phyloP scores from a whole-genome alignment of 2,329 filamentous ascomycete species.

The Alternaria solani region DNA sequence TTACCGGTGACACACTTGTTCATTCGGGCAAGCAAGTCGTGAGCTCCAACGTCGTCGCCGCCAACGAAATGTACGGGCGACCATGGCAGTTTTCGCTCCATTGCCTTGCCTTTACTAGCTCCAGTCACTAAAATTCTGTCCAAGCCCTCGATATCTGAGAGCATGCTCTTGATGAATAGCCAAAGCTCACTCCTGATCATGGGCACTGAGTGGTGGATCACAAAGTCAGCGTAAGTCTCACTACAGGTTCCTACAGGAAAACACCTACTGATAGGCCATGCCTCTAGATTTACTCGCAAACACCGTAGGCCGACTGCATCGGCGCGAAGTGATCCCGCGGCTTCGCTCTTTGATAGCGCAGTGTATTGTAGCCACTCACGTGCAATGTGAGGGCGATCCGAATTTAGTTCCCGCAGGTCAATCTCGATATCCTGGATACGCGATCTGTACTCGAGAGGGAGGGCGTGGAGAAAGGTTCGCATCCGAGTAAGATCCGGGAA shows the following conservation, averaged over 20 bases:
- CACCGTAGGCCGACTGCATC: slow-evolving; percentile 45
- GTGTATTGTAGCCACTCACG: slow-evolving; percentile 51
- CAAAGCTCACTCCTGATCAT: slow-evolving; percentile 43
- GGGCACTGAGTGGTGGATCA: slow-evolving; percentile 16
- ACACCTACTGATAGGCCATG: slow-evolving; percentile 37
- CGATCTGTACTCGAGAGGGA: slow-evolving; percentile 29
- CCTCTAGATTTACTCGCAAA: slow-evolving; percentile 47
- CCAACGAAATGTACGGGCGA: slow-evolving; percentile 50
- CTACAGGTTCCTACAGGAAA: not conserved
- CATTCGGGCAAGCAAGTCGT: slow-evolving; percentile 47
- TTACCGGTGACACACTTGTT: slow-evolving; percentile 34
- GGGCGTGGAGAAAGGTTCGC: slow-evolving; percentile 38
- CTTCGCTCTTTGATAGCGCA: slow-evolving; percentile 27
- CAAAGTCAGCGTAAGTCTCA: not conserved
- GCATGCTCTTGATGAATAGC: slow-evolving; percentile 41
- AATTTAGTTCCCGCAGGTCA: slow-evolving; percentile 43
- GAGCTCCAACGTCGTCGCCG: slow-evolving; percentile 44
- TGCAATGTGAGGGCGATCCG: slow-evolving; percentile 31
- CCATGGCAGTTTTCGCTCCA: slow-evolving; percentile 45
- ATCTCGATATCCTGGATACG: slow-evolving; percentile 48
- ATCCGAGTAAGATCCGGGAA: slow-evolving; percentile 47
- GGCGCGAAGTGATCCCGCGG: slow-evolving; percentile 31
- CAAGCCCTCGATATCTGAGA: slow-evolving; percentile 38
- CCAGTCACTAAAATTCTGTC: slow-evolving; percentile 46
- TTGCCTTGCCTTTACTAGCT: slow-evolving; percentile 41